Evolutionary conservation across 2,329 filamentous ascomycete species (phyloP).

Genomic region (Fusarium pseudograminearum): DNA sequence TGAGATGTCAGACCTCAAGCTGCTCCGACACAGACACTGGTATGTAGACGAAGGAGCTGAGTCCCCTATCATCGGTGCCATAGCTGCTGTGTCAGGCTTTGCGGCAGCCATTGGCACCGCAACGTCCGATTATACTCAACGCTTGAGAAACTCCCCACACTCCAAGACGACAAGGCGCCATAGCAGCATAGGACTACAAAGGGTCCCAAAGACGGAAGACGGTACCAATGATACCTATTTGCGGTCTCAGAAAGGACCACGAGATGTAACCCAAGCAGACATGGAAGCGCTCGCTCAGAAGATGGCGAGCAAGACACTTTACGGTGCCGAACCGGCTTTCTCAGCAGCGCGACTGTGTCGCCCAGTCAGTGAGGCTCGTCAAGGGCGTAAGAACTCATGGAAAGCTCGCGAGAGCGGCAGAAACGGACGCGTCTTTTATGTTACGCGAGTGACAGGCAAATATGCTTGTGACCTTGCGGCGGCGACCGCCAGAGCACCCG

Average conservation of each 20-base stretch:
- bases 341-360: constrained; percentile 10
- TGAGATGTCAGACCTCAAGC: constrained; percentile 68
- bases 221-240: neutral
- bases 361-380: constrained; percentile 35
- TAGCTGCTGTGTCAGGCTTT: constrained; percentile 73
- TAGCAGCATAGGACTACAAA: neutral
- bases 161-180: neutral
- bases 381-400: constrained; percentile 45
- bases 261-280: constrained; percentile 40
- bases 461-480: constrained; percentile 70
- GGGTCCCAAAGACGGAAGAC: neutral
- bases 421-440: constrained; percentile 46
- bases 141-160: constrained; percentile 25
- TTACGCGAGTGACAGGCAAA: constrained; percentile 60
- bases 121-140: constrained; percentile 33
- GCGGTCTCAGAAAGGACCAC: neutral
- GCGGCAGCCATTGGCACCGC: constrained; percentile 66
- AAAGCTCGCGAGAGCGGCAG: constrained; percentile 43
- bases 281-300: constrained; percentile 50
- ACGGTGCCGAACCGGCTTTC: constrained; percentile 64
- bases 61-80: constrained; percentile 73
- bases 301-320: constrained; percentile 51
- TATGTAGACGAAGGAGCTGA: constrained; percentile 73
- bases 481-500: constrained; percentile 72
- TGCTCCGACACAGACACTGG: constrained; percentile 64